Percentiles rank a stretch among this genome's conserved stretches.
phyloP scores from a whole-genome alignment of 1,284 basidiomycete species.

The Leccinum colubrinum region DNA sequence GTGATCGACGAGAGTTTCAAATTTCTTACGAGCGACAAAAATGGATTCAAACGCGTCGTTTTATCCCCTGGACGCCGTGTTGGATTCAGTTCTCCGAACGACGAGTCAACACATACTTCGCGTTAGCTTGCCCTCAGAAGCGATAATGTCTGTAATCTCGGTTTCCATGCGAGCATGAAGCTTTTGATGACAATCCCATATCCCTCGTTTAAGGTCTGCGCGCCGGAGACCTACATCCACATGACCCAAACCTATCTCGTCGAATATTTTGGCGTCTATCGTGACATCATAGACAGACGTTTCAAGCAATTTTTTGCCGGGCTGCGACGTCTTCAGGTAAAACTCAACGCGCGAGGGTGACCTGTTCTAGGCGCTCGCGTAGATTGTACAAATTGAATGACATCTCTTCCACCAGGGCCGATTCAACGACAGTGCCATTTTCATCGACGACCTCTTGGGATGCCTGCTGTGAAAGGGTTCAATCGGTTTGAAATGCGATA shows the following conservation, averaged over 20 bases:
- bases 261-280: constrained; percentile 59
- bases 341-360: constrained; percentile 60
- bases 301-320: constrained; percentile 82
- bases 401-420: constrained; percentile 39
- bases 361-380: constrained; percentile 61
- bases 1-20: constrained; percentile 87
- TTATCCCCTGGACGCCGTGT: constrained; percentile 11
- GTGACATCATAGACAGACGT: constrained; percentile 87
- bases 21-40: constrained; percentile 70
- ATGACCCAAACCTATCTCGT: constrained; percentile 55
- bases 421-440: constrained; percentile 9
- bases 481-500: not conserved
- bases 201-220: constrained; percentile 71
- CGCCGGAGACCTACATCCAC: constrained; percentile 48
- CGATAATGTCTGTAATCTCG: constrained; percentile 55
- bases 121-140: constrained; percentile 35
- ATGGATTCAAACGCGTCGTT: constrained; percentile 46
- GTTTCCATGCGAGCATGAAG: constrained; percentile 54
- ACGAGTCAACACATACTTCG: constrained; percentile 17
- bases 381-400: constrained; percentile 76
- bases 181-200: constrained; percentile 85
- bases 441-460: constrained; percentile 23
- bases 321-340: constrained; percentile 65
- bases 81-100: not conserved
- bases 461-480: constrained; percentile 12